These are phyloP conservation scores for Xylariales sp. DNA, from an alignment of 2,329 filamentous ascomycete genomes.

Conservation along the genomic window DNA sequence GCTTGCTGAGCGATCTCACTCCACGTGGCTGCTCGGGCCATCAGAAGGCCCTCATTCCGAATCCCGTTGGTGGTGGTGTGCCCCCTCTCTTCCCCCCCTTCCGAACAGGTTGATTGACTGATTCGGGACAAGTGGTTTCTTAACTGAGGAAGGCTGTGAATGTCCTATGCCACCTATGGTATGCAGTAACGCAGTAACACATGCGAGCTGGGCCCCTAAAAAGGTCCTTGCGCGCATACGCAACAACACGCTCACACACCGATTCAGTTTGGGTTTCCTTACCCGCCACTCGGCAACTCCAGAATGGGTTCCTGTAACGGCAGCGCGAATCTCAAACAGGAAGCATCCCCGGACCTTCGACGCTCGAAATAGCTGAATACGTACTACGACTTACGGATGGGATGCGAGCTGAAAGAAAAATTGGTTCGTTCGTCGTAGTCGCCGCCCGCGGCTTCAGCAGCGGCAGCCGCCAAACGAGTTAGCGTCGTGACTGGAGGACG, in stretches of 20 bases:
- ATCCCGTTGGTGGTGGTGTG: conserved; percentile 22
- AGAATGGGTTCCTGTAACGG: conserved; percentile 22
- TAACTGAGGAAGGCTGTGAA: conserved; percentile 22
- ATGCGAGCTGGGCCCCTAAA: conserved; percentile 15
- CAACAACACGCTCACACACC: neutral
- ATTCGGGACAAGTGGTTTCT: conserved; percentile 26
- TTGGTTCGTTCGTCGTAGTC: neutral
- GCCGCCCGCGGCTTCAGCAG: conserved; percentile 25
- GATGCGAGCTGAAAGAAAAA: conserved; percentile 23
- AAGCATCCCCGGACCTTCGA: conserved; percentile 29
- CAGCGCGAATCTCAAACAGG: conserved; percentile 29
- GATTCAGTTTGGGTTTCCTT: conserved; percentile 1
- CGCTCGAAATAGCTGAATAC: conserved; percentile 31
- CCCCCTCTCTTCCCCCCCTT: conserved; percentile 15
- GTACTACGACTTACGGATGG: neutral
- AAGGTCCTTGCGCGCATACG: neutral
- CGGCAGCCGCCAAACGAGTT: conserved; percentile 4
- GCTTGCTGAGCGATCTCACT: conserved; percentile 45
- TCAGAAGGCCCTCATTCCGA: conserved; percentile 37
- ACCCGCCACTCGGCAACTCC: conserved; percentile 32
- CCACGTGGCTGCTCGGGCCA: conserved; percentile 51
- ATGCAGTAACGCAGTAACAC: neutral
- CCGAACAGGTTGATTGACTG: conserved; percentile 29
- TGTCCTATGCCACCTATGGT: neutral
- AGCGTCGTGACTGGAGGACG: too few species aligned